Evolutionary conservation across 306 rosid species (phyloP).

Genomic region (Cucurbita pepo): DNA sequence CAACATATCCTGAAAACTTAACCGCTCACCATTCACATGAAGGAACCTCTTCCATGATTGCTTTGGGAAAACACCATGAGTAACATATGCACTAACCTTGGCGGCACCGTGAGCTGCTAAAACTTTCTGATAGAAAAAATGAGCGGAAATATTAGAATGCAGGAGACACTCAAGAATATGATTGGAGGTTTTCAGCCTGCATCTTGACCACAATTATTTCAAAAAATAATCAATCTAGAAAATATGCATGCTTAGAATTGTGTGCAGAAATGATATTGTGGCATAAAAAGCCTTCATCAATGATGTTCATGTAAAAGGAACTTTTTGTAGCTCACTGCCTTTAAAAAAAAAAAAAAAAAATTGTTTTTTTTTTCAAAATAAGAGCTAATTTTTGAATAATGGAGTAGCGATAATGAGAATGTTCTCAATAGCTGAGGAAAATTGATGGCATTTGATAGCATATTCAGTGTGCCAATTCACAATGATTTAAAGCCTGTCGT

Average conservation of each 20-base stretch:
- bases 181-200: not conserved
- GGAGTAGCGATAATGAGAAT: not conserved
- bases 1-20: not conserved
- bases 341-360: not conserved
- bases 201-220: not conserved
- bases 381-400: not conserved
- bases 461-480: not conserved
- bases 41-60: conserved; percentile 65
- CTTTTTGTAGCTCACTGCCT: not conserved
- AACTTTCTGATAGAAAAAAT: conserved; percentile 42
- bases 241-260: not conserved
- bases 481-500: not conserved
- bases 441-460: not conserved
- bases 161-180: not conserved
- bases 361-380: not conserved
- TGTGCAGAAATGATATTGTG: not conserved
- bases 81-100: conserved; percentile 81
- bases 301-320: not conserved
- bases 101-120: conserved; percentile 80
- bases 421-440: not conserved
- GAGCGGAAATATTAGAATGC: not conserved
- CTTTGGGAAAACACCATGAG: conserved; percentile 89
- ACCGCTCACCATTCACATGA: conserved; percentile 47
- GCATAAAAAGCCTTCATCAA: not conserved
- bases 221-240: not conserved